phyloP scores from a whole-genome alignment of 2,329 filamentous ascomycete genomes.

The Cladophialophora exuberans region DNA sequence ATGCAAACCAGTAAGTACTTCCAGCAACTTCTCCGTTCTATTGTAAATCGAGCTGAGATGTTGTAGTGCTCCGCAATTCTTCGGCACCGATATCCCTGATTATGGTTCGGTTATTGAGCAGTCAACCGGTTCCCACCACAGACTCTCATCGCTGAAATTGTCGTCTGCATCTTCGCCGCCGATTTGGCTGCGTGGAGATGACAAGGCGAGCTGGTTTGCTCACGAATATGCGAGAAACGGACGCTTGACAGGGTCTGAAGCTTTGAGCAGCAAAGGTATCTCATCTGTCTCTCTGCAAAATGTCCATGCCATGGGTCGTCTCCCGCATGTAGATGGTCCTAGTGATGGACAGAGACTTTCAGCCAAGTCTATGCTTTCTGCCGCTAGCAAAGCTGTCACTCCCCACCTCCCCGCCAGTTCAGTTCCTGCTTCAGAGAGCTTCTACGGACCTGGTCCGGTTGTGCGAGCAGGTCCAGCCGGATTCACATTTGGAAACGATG shows the following conservation, averaged over 20 bases:
- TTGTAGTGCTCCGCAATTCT: slow-evolving; percentile 4
- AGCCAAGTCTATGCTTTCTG: slow-evolving; percentile 28
- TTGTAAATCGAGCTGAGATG: slow-evolving; percentile 6
- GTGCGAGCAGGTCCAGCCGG: slow-evolving; percentile 19
- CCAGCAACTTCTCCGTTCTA: background rate
- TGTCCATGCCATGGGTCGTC: slow-evolving; percentile 31
- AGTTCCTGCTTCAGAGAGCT: slow-evolving; percentile 20
- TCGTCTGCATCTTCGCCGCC: slow-evolving; percentile 15
- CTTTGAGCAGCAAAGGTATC: slow-evolving; percentile 30
- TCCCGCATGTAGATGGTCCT: slow-evolving; percentile 32
- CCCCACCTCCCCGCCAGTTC: slow-evolving; percentile 24
- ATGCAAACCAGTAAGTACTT: slow-evolving; percentile 7
- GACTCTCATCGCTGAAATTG: slow-evolving; percentile 13
- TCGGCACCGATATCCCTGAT: slow-evolving; percentile 2
- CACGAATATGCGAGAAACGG: slow-evolving; percentile 16
- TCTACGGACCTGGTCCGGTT: slow-evolving; percentile 26
- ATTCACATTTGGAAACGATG: slow-evolving; percentile 3
- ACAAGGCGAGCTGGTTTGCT: slow-evolving; percentile 14
- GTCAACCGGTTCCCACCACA: slow-evolving; percentile 15
- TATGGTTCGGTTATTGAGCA: slow-evolving; percentile 9
- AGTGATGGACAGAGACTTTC: slow-evolving; percentile 26
- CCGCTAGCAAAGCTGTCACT: slow-evolving; percentile 26
- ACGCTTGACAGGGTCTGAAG: slow-evolving; percentile 13
- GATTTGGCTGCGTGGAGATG: slow-evolving; percentile 18
- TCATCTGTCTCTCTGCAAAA: slow-evolving; percentile 33